Base-by-base conservation (phyloP, 2,329 filamentous ascomycete genomes). In the Colletotrichum liriopes region DNA sequence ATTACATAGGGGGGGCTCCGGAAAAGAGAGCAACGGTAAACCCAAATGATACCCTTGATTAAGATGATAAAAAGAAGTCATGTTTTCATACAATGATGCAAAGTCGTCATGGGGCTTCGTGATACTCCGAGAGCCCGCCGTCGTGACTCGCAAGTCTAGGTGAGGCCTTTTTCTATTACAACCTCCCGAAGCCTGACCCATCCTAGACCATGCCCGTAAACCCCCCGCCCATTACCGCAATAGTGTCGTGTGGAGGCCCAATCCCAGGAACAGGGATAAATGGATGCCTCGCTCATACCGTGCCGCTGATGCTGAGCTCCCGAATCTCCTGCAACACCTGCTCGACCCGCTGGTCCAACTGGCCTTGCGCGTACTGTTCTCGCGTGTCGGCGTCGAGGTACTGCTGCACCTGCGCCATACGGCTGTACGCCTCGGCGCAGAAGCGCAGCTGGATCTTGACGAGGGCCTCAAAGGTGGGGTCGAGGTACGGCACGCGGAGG, bases 351-450 rank as follows among this genome's bases (percentile, higher is more conserved):
- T 92, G 93, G 81, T 99, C 96, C 77, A 99, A 85, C 76, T 98
- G 94, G 35, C 96, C 96, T 77, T 95, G 92, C 1, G 96, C 96
- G 82, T 99, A 99, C 84, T 98, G 93, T 76, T 99, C 96, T 82
- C 96, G 90, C 64, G 96, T 98, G 79, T 98, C 95, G 39, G 96
- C 93, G 81, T 98, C 96, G 41, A 99, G 88, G 82, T 98, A 98
- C 85, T 99, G 96, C 85, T 99, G 96, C 69, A 99, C 97, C 86
- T 99, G 97, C 35, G 97, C 96, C 96, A 99, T 99, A 59, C 96
- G 89, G 74, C 92, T 95, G 84, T 99, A 99, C 1, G 96, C 96
- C 85, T 99, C 96, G 9, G 97, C 96, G 79, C 97, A 99, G 86
- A 99, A 99, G 47, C 96, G 90, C 78, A 99, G 84, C 85, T 99